Conservation (phyloP, 306 rosid species). For the Malus orientalis region DNA sequence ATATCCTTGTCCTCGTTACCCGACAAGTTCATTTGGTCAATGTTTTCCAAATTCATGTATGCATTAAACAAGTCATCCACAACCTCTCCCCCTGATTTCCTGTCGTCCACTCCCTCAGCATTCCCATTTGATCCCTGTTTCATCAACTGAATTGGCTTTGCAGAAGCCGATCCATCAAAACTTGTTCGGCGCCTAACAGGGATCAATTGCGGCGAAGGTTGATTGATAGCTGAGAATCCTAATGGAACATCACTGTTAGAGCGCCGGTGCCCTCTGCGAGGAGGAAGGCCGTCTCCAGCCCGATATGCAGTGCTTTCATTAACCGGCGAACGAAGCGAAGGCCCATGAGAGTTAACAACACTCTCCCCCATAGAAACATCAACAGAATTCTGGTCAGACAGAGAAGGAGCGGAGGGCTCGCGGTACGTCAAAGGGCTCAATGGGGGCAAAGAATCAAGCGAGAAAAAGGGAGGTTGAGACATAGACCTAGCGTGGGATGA, state of each 20-base stretch:
- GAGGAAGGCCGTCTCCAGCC: conserved; percentile 57
- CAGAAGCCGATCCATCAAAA: conserved; percentile 28
- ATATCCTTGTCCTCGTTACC: conserved; percentile 56
- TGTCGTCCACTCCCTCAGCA: conserved; percentile 27
- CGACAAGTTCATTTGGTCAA: conserved; percentile 42
- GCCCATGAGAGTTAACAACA: conserved; percentile 34
- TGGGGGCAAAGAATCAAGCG: conserved; percentile 61
- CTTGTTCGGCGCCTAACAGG: conserved; percentile 27
- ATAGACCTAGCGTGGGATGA: conserved; percentile 58
- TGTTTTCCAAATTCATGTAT: conserved; percentile 63
- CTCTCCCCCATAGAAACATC: conserved; percentile 57
- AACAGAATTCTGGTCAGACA: conserved; percentile 30
- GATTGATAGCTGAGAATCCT: conserved; percentile 51
- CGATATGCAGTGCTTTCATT: conserved; percentile 33
- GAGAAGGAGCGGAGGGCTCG: conserved; percentile 26
- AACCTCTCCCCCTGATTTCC: conserved; percentile 33
- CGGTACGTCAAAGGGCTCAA: conserved; percentile 52
- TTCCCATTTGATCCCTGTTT: conserved; percentile 25
- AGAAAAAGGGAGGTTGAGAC: conserved; percentile 60
- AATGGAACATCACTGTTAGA: conserved; percentile 68
- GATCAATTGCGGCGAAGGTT: conserved; percentile 42
- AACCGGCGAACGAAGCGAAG: conserved; percentile 22
- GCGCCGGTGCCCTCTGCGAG: conserved; percentile 76
- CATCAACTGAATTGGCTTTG: conserved; percentile 45
- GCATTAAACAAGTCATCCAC: conserved; percentile 62